Percentiles rank a stretch among this genome's conserved stretches.
Evolutionary conservation across 2,329 filamentous ascomycete species (phyloP).

Genomic region (Talaromyces verruculosus): DNA sequence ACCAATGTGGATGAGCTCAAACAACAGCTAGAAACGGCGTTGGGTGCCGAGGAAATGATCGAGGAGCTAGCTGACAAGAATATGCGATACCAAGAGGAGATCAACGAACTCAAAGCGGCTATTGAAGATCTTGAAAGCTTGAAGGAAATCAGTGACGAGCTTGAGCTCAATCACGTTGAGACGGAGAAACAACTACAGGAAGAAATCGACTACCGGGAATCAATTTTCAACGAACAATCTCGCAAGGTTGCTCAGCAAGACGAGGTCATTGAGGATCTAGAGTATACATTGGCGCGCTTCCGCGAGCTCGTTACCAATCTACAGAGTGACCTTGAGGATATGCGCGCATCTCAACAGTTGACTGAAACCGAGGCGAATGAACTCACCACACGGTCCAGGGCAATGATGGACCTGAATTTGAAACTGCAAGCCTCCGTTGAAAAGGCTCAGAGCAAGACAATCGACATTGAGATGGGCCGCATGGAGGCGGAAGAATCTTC

Average conservation of each 20-base stretch:
- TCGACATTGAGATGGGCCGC: slow-evolving; percentile 82
- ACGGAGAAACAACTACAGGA: slow-evolving; percentile 93
- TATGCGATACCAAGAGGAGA: slow-evolving; percentile 75
- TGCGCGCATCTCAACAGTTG: slow-evolving; percentile 86
- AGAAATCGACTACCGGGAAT: slow-evolving; percentile 85
- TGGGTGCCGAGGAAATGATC: slow-evolving; percentile 90
- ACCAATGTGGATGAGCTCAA: slow-evolving; percentile 78
- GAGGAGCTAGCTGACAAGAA: slow-evolving; percentile 88
- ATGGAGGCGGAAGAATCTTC: slow-evolving; percentile 85
- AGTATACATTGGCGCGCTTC: slow-evolving; percentile 86
- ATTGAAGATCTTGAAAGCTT: slow-evolving; percentile 86
- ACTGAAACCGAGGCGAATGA: slow-evolving; percentile 92
- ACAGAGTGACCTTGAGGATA: slow-evolving; percentile 84
- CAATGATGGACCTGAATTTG: slow-evolving; percentile 96
- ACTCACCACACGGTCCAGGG: slow-evolving; percentile 79
- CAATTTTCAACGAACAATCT: slow-evolving; percentile 76
- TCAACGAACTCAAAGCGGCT: slow-evolving; percentile 76
- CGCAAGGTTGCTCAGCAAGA: slow-evolving; percentile 74
- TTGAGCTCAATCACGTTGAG: slow-evolving; percentile 89
- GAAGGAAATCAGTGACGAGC: slow-evolving; percentile 90
- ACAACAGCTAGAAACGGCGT: slow-evolving; percentile 84
- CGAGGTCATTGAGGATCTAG: slow-evolving; percentile 77
- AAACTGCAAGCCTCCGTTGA: slow-evolving; percentile 87
- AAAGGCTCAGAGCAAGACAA: slow-evolving; percentile 90
- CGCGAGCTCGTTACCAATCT: slow-evolving; percentile 82